Conservation (phyloP, 768 basidiomycete genomes). For the Rhodosporidiobolus odoratus region DNA sequence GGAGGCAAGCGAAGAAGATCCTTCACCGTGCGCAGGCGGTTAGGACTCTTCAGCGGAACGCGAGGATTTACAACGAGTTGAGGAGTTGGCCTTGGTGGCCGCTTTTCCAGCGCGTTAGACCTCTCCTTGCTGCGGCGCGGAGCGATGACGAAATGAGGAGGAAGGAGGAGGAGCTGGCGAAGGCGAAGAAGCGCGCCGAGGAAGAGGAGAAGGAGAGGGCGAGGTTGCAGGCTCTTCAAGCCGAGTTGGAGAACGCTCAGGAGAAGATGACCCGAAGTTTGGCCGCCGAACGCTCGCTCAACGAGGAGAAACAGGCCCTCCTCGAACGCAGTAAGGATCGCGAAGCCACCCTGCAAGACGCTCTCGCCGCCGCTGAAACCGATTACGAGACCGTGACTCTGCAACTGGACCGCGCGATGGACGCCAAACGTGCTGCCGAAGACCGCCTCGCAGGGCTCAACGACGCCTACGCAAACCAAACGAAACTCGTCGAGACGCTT, state of each 20-base stretch:
- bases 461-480: slow-evolving; percentile 72
- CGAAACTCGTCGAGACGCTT: slow-evolving; percentile 73
- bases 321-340: slow-evolving; percentile 76
- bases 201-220: slow-evolving; percentile 76
- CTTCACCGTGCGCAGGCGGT: slow-evolving; percentile 86
- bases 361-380: slow-evolving; percentile 66
- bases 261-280: slow-evolving; percentile 72
- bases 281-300: slow-evolving; percentile 71
- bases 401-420: slow-evolving; percentile 56
- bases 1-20: slow-evolving; percentile 88
- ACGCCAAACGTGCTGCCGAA: slow-evolving; percentile 31
- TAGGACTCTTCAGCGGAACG: slow-evolving; percentile 88
- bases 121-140: slow-evolving; percentile 82
- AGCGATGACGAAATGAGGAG: slow-evolving; percentile 84
- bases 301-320: slow-evolving; percentile 73
- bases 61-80: slow-evolving; percentile 79
- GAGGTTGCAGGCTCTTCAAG: slow-evolving; percentile 70
- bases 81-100: slow-evolving; percentile 99
- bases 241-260: slow-evolving; percentile 78
- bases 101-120: slow-evolving; percentile 91
- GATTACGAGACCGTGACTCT: slow-evolving; percentile 80
- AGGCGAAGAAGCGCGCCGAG: slow-evolving; percentile 78
- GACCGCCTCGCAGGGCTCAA: slow-evolving; percentile 44
- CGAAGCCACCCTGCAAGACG: slow-evolving; percentile 81
- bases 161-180: slow-evolving; percentile 75